Evolutionary conservation across 139 green algal species (phyloP), one percentile per base, ranked within the genome.

Genomic region (Volvox africanus): DNA sequence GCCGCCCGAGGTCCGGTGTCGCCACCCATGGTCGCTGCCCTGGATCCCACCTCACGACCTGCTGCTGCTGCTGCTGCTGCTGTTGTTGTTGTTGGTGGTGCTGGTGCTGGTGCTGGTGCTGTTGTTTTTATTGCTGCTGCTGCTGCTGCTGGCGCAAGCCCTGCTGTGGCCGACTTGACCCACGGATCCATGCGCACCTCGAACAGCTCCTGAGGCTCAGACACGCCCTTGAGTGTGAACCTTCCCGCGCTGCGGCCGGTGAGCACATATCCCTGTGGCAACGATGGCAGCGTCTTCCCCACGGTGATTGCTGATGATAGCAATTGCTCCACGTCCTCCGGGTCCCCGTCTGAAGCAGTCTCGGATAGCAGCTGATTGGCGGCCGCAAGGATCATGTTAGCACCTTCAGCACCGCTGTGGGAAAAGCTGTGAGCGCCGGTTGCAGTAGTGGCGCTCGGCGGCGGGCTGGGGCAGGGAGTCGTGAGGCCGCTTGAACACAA

Each of bases 201-300:
- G n/a, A 75, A 89, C 36, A 89, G 85, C 85, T 89, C 85, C 69
- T 82, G 69, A 44, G 69, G 85, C 69, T 89, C 85, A 19, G 69
- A 35, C 28, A 89, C 69, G 33, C 85, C 85, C 68, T 89, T 89
- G 37, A 89, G 85, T 26, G 69, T 61, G 21, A 82, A 82, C 28
- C 2, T 55, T 21, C 85, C 85, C 24, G 71, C 85, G 44, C 35
- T 71, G 69, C 26, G 12, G 0, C 83, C 83, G 0, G 67, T 44
- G 35, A 88, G 67, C 35, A 9, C 67, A 18, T n/a, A 78, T 16
- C 36, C 83, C 36, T 36, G 1, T 65, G 85, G 85, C 36, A 80
- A 44, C 85, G 44, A 19, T 30, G 85, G 85, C n/a, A 89, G 69
- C n/a, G 37, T 24, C 37, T 44, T 55, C 13, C 35, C 36, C 14